Base-by-base conservation (phyloP, 1,284 basidiomycete species). In the Stygiomarasmius scandens region DNA sequence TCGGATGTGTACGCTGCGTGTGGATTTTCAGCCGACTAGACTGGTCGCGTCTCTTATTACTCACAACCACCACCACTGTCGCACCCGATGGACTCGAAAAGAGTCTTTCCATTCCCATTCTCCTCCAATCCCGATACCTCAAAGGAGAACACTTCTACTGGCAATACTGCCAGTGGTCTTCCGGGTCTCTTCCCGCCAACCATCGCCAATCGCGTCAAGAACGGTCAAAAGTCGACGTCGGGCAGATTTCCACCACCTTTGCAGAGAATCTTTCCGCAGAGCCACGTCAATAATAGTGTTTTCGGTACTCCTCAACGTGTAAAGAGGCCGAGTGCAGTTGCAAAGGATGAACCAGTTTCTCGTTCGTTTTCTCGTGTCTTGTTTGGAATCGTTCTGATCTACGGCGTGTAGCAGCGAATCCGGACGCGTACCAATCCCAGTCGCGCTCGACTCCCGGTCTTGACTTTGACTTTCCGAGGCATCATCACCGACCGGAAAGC, bases 261-360 rank as follows among this genome's bases (percentile, higher is more conserved):
- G 29, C 54, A 43, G 11, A 47, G 49, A 19, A 56, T 56, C 27
- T 56, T 56, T 45, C 54, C 54, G 10, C 41, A 38, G 23, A n/a
- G n/a, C n/a, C n/a, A n/a, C n/a, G n/a, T n/a, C n/a, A n/a, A n/a
- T n/a, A 11, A 11, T 20, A 34, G 41, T 16, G n/a, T 29, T 43
- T 44, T 41, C 36, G 29, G 44, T n/a, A 56, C 54, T 45, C 54
- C 54, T 46, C 54, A 49, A 34, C 48, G 49, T 43, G 16, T 48
- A n/a, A 49, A 20, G 23, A n/a, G n/a, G n/a, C n/a, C n/a, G n/a
- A n/a, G n/a, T n/a, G n/a, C n/a, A n/a, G n/a, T n/a, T n/a, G 23
- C 24, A 10, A 56, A 44, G 10, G 6, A 43, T 9, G 54, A 50
- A 44, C 16, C 25, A 22, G 25, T 44, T 22, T 50, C 54, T 0